Evolutionary conservation across 2,329 filamentous ascomycete species (phyloP).

Genomic region (Fusarium kyushuense): DNA sequence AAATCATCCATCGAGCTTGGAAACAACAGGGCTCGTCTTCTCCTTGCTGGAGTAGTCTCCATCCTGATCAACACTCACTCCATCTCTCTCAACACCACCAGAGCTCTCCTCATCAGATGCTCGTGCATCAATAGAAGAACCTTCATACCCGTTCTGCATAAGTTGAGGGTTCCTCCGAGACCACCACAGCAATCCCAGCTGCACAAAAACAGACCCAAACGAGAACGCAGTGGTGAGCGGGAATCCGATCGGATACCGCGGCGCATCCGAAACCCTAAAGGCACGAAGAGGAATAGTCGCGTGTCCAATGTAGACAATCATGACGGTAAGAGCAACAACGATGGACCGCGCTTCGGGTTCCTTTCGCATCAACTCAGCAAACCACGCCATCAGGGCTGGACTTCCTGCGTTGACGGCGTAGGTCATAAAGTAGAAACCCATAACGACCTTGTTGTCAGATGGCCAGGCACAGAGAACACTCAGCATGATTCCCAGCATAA

Average conservation of each 20-base stretch:
- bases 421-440: conserved; percentile 54
- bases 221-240: conserved; percentile 52
- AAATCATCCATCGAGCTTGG: conserved; percentile 10
- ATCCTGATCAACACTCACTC: conserved; percentile 7
- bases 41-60: background rate
- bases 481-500: conserved; percentile 49
- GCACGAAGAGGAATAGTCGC: conserved; percentile 55
- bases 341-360: conserved; percentile 55
- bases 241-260: conserved; percentile 54
- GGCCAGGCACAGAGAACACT: conserved; percentile 53
- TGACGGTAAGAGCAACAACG: conserved; percentile 54
- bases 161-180: conserved; percentile 34
- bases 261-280: conserved; percentile 52
- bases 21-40: conserved; percentile 16
- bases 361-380: conserved; percentile 51
- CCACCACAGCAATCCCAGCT: conserved; percentile 52
- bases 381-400: conserved; percentile 54
- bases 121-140: conserved; percentile 21
- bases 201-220: conserved; percentile 49
- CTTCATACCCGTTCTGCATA: conserved; percentile 41
- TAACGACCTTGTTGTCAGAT: conserved; percentile 48
- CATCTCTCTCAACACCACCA: conserved; percentile 14
- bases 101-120: conserved; percentile 39
- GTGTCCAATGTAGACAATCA: conserved; percentile 55
- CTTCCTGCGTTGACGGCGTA: conserved; percentile 52